Evolutionary conservation across 768 basidiomycete species (phyloP), one percentile per base, ranked within the genome.

Genomic region (Psilocybe subaeruginosa): DNA sequence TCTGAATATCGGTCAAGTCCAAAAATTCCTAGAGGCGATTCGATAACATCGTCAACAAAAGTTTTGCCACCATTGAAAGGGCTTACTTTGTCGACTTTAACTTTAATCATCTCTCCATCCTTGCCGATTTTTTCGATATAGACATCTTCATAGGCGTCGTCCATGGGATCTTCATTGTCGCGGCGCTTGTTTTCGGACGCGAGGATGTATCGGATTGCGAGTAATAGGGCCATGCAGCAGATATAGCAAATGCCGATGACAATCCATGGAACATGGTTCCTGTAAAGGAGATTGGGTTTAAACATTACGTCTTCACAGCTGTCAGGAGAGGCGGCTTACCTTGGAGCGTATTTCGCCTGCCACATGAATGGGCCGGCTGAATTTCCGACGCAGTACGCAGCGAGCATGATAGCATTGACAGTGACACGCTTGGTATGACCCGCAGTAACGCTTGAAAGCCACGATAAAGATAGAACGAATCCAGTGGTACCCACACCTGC

Each of bases 351-450:
- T 70, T 83, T 76, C 0, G 76, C 76, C 68, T 86, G 83, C 90
- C 90, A 92, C 88, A 92, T 90, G 67, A 90, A 88, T 0, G 90
- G 90, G n/a, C 85, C 85, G 1, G 82, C 83, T 2, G 89, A 76
- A 59, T 92, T 91, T 8, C 83, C 85, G 27, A 82, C 74, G 61
- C 80, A 82, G 68, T 92, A 93, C 0, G 89, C 87, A 46, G 82
- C 82, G 9, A 93, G 78, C 80, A 92, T 82, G 63, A 93, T 85
- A 0, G 91, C 89, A 67, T 92, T 92, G 4, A 77, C 73, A 19
- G 90, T 88, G 0, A 92, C 80, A 62, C 82, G 79, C 73, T 91
- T 91, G 33, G 90, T 91, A 67, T 90, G 90, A 0, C 88, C 90
- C 0, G 88, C 83, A 0, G 88, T 91, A 5, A 89, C 83, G 45